Conservation (phyloP, 305 asterid genomes). For the Coffea humblotiana region DNA sequence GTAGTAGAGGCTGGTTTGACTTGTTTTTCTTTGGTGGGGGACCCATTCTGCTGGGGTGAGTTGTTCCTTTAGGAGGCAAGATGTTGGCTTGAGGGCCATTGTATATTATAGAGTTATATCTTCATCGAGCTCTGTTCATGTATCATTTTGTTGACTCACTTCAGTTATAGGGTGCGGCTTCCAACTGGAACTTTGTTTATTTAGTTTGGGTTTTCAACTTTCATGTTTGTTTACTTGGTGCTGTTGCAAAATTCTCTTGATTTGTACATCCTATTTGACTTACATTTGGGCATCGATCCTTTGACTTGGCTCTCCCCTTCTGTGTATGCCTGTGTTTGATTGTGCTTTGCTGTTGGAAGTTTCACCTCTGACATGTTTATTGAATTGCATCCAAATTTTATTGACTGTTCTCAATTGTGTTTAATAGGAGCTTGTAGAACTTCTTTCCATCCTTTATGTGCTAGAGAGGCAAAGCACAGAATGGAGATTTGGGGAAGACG, state of each 20-base stretch:
- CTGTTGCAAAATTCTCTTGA: background rate
- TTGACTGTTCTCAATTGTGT: constrained; percentile 31
- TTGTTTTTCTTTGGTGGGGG: background rate
- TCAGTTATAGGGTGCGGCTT: background rate
- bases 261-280: background rate
- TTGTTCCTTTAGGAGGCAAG: background rate
- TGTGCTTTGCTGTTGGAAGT: background rate
- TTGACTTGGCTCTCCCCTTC: background rate
- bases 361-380: background rate
- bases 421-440: constrained; percentile 94
- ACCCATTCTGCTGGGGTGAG: background rate
- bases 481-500: constrained; percentile 99
- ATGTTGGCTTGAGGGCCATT: background rate
- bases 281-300: background rate
- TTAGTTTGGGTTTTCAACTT: background rate
- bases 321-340: background rate
- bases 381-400: constrained; percentile 2
- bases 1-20: background rate
- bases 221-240: background rate
- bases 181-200: background rate
- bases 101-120: background rate
- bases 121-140: background rate
- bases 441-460: constrained; percentile 96
- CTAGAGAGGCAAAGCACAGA: constrained; percentile 88
- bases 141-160: background rate